Conservation (phyloP, 306 rosid species). For the Corylus americana region DNA sequence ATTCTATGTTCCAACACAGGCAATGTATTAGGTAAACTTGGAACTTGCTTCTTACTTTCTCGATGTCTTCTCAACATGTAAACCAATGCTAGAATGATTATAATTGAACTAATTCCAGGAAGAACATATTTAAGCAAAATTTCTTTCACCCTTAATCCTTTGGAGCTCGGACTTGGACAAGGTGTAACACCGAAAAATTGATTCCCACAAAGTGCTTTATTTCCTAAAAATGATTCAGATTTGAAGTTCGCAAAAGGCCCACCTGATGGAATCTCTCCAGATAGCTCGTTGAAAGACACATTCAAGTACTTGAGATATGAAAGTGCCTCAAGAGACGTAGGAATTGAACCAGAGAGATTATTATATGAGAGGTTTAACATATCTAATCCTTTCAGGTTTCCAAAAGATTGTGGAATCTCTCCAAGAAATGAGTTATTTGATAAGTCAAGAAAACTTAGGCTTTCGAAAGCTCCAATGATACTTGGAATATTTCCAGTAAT, state of each 20-base stretch:
- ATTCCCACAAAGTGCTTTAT: slow-evolving; percentile 2
- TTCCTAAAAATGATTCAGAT: not conserved
- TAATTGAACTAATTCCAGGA: not conserved
- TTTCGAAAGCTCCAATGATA: not conserved
- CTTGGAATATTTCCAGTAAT: not conserved
- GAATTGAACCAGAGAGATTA: not conserved
- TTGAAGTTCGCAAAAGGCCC: slow-evolving; percentile 4
- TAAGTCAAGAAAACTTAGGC: not conserved
- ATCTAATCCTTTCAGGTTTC: not conserved
- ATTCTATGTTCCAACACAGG: not conserved
- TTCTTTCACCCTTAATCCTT: not conserved
- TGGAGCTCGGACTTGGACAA: not conserved
- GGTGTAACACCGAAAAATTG: not conserved
- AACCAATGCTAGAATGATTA: not conserved
- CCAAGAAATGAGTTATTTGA: not conserved
- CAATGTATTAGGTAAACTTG: not conserved
- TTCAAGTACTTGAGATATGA: not conserved
- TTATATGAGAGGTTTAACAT: not conserved
- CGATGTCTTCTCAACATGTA: not conserved
- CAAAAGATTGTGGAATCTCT: not conserved
- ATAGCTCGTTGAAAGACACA: not conserved
- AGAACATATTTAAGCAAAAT: not conserved
- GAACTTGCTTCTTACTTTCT: not conserved
- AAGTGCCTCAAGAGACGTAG: slow-evolving; percentile 6
- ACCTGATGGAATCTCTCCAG: not conserved